These are phyloP conservation scores for Phytophthora constricta DNA, from an alignment of 352 stramenopile species.

Conservation along the genomic window DNA sequence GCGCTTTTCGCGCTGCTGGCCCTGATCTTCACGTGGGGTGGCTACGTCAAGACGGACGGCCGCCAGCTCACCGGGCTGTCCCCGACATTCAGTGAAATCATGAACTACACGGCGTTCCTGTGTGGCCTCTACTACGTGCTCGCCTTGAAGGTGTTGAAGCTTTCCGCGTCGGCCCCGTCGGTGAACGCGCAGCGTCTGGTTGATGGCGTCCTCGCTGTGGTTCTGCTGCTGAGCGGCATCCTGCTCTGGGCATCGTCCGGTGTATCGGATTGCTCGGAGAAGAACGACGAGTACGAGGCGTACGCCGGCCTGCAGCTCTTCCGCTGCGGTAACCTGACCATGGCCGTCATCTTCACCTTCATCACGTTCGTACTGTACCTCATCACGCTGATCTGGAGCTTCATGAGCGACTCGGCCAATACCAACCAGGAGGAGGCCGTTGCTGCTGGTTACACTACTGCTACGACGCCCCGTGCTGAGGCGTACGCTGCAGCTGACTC, in stretches of 20 bases:
- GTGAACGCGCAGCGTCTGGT: slow-evolving; percentile 43
- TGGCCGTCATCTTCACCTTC: slow-evolving; percentile 49
- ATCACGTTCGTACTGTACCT: slow-evolving; percentile 45
- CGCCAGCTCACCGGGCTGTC: slow-evolving; percentile 46
- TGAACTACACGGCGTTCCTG: slow-evolving; percentile 50
- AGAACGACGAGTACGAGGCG: slow-evolving; percentile 51
- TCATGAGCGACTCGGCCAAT: slow-evolving; percentile 31
- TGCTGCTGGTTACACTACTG: too few species aligned
- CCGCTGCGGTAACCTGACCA: slow-evolving; percentile 51
- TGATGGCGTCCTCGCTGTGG: slow-evolving; percentile 32
- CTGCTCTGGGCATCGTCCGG: slow-evolving; percentile 39
- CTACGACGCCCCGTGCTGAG: slow-evolving; percentile 28
- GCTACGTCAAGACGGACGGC: slow-evolving; percentile 49
- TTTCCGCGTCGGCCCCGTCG: slow-evolving; percentile 26
- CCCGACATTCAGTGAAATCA: slow-evolving; percentile 47
- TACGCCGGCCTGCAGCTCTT: slow-evolving; percentile 52
- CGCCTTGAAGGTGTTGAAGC: slow-evolving; percentile 31
- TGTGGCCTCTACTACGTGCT: slow-evolving; percentile 48
- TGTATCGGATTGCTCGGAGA: slow-evolving; percentile 44
- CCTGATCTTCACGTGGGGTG: slow-evolving; percentile 57
- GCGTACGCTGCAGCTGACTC: slow-evolving; percentile 18
- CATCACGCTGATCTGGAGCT: slow-evolving; percentile 42
- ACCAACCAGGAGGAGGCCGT: slow-evolving; percentile 28
- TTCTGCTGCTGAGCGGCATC: slow-evolving; percentile 44
- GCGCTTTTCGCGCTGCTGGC: slow-evolving; percentile 31